Base-by-base conservation (phyloP, 495 filamentous ascomycete species). In the Penicillium robsamsonii region DNA sequence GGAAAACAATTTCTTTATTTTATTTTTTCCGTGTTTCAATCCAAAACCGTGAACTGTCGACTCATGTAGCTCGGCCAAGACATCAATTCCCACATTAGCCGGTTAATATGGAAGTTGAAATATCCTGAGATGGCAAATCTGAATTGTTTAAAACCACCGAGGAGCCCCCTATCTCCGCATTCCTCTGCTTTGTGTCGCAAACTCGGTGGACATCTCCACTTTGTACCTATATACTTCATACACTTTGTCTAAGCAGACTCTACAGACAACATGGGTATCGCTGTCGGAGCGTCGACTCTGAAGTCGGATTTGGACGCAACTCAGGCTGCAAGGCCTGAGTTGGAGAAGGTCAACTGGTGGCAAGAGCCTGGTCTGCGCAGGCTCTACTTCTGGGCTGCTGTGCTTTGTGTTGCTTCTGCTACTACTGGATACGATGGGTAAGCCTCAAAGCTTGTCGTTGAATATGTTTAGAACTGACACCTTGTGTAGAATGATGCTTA, bases 401-500 rank as follows among this genome's bases (percentile, higher is more conserved):
- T 86, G 30, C 72, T 87, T 47, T 84, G 82, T 68, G 66, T 87
- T 57, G 83, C 82, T 5, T 86, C 84, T 43, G 82, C 82, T 35
- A 87, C 82, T 18, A 87, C 83, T 18, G 84, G 84, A 53, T 87
- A 86, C 66, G 84, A 87, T 69, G 81, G 75, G 74, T 74, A 67
- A 41, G 67, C 47, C 15, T 6, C 3, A 0, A 8, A 20, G 11
- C 5, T 38, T 3, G 6, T 18, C 1, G 1, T 29, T 20, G n/a
- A 12, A 2, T 17, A 4, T 10, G 7, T n/a, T 3, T 10, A 13
- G 18, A n/a, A 18, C 52, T 54, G 20, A 54, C n/a, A 2, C 9
- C 4, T 22, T 13, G 12, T 5, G 22, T 9, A 54, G 62, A 59
- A 62, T 62, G 59, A 70, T 72, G 67, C 65, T 72, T 27, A 70